Conservation (phyloP, 805 yeast genomes). For the Kodamaea neixiangensis region DNA sequence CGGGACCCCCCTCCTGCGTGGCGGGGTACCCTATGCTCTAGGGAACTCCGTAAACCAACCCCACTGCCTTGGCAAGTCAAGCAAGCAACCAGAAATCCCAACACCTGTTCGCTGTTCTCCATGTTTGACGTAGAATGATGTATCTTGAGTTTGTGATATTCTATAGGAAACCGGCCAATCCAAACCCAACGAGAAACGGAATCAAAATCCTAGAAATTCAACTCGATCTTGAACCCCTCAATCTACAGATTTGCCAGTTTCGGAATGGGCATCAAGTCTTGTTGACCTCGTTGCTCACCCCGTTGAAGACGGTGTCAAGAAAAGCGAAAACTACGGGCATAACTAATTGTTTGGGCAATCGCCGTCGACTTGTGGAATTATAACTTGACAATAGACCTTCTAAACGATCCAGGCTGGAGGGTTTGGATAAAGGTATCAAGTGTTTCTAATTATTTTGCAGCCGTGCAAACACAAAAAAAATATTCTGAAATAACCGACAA, state of each 20-base stretch:
- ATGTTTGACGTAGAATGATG: too few relatives aligned
- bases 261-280: neutral
- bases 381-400: neutral
- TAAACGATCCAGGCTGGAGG: neutral
- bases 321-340: too few relatives aligned
- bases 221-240: neutral
- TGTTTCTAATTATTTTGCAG: neutral
- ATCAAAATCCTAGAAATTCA: neutral
- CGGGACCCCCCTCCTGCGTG: neutral
- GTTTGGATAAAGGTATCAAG: neutral
- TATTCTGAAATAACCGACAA: too few relatives aligned
- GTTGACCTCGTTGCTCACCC: neutral
- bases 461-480: neutral
- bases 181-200: neutral
- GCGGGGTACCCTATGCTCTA: neutral
- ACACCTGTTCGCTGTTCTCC: too few relatives aligned
- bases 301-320: too few relatives aligned
- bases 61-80: neutral
- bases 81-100: neutral
- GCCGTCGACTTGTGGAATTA: neutral
- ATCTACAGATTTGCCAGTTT: neutral
- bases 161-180: too few relatives aligned
- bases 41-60: neutral
- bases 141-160: too few relatives aligned
- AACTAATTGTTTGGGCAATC: neutral